These are phyloP conservation scores for Solanum bukasovii DNA, from an alignment of 257 asterid species.

Conservation along the genomic window DNA sequence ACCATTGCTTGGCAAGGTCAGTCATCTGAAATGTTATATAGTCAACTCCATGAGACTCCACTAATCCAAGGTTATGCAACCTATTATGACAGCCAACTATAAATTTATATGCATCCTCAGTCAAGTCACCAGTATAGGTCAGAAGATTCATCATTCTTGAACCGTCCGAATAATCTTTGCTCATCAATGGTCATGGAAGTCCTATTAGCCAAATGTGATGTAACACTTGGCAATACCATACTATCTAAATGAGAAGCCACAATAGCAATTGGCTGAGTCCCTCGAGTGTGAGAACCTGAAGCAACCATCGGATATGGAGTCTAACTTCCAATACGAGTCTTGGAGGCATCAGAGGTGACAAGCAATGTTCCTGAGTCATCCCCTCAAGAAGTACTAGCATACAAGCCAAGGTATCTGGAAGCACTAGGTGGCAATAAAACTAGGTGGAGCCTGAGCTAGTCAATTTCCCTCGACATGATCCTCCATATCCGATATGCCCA, in stretches of 20 bases:
- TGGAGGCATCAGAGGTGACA: not conserved
- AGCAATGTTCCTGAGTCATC: not conserved
- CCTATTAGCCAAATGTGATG: not conserved
- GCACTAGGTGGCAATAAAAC: no score
- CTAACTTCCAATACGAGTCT: not conserved
- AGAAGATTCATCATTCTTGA: not conserved
- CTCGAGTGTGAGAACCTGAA: no score
- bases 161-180: not conserved
- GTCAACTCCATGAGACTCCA: not conserved
- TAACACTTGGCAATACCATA: not conserved
- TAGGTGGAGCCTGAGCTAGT: no score
- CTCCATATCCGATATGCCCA: no score
- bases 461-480: no score
- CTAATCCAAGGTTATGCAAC: not conserved
- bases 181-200: not conserved
- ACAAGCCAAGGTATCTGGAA: no score
- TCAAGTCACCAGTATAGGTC: not conserved
- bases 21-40: no score
- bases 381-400: not conserved
- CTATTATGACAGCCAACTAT: not conserved
- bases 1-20: no score
- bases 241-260: not conserved
- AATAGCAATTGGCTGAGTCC: not conserved
- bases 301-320: not conserved
- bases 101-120: not conserved